Percentiles rank a stretch among this genome's conserved stretches.
Evolutionary conservation across 78 protist genomes (phyloP).

Genomic region (Chrysochromulina tobinii): DNA sequence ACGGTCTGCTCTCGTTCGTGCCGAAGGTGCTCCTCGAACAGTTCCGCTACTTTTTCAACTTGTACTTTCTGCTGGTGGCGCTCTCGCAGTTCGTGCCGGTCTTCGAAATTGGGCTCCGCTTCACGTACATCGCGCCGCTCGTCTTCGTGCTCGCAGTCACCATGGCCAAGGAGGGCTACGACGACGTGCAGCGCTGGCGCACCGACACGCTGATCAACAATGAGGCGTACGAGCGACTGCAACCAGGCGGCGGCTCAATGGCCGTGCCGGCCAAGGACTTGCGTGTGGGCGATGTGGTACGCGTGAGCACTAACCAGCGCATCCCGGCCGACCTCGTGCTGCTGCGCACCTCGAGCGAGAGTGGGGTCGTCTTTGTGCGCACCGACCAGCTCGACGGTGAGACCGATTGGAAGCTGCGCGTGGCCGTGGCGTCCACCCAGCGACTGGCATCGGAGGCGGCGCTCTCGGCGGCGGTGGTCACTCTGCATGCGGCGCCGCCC

Average conservation of each 20-base stretch:
- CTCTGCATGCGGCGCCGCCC: constrained; percentile 67
- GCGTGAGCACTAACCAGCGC: constrained; percentile 72
- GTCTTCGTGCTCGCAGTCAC: constrained; percentile 87
- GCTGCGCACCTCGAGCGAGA: constrained; percentile 81
- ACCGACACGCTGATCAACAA: constrained; percentile 86
- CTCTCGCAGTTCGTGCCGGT: constrained; percentile 90
- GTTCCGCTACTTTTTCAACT: constrained; percentile 88
- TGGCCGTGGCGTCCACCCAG: constrained; percentile 30
- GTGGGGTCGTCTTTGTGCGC: constrained; percentile 85
- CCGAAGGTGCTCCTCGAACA: constrained; percentile 89
- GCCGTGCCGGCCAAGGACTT: constrained; percentile 63
- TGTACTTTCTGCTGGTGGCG: constrained; percentile 91
- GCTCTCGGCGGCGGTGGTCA: neutral
- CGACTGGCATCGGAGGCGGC: constrained; percentile 16
- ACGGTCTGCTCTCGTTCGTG: constrained; percentile 50
- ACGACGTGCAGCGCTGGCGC: constrained; percentile 83
- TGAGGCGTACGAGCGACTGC: constrained; percentile 69
- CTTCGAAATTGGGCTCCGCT: constrained; percentile 85
- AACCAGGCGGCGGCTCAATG: constrained; percentile 52
- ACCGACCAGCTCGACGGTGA: constrained; percentile 97
- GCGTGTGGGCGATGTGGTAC: constrained; percentile 82
- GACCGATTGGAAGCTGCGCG: constrained; percentile 93
- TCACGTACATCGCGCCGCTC: constrained; percentile 94
- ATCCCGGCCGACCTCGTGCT: constrained; percentile 88
- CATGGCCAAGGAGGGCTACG: constrained; percentile 85